A percentile compares a stretch with the other conserved stretches of the same genome.
phyloP scores from a whole-genome alignment of 306 rosid species.

The Crataegus laevigata region DNA sequence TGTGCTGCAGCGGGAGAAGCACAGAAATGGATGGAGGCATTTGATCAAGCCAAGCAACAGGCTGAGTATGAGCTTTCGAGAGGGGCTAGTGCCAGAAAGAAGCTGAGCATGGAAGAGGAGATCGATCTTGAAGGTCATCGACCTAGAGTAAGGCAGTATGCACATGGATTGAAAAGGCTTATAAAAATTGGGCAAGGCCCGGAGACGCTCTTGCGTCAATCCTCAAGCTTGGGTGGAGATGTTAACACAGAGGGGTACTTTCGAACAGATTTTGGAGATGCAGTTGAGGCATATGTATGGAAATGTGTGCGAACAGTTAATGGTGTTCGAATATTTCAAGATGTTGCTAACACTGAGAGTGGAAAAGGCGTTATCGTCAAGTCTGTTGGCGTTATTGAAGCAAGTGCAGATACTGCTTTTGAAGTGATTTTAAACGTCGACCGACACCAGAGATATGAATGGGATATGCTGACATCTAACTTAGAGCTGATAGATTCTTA shows the following conservation, averaged over 20 bases:
- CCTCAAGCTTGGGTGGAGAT: conserved; percentile 33
- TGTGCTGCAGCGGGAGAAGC: conserved; percentile 68
- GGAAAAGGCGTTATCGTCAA: conserved; percentile 75
- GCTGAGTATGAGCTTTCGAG: conserved; percentile 57
- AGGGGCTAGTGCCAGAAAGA: conserved; percentile 39
- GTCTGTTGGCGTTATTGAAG: conserved; percentile 76
- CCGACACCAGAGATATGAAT: conserved; percentile 74
- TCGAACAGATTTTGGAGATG: conserved; percentile 60
- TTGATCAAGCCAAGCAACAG: conserved; percentile 85
- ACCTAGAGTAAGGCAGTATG: conserved; percentile 66
- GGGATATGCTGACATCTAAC: conserved; percentile 94
- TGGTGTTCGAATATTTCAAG: conserved; percentile 32
- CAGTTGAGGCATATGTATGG: conserved; percentile 73
- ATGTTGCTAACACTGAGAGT: conserved; percentile 32
- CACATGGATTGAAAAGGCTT: conserved; percentile 61
- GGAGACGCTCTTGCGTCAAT: conserved; percentile 62
- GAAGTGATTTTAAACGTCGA: conserved; percentile 67
- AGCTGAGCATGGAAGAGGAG: conserved; percentile 55
- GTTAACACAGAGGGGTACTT: conserved; percentile 35
- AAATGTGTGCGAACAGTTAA: conserved; percentile 77
- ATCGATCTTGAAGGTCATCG: conserved; percentile 72
- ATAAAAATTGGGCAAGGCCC: conserved; percentile 92
- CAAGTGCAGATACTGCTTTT: conserved; percentile 67
- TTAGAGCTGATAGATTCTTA: conserved; percentile 67
- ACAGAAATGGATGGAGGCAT: conserved; percentile 81